Percentiles rank a stretch among this genome's conserved stretches.
Evolutionary conservation across 495 filamentous ascomycete species (phyloP).

Genomic region (Rostrohypoxylon terebratum): DNA sequence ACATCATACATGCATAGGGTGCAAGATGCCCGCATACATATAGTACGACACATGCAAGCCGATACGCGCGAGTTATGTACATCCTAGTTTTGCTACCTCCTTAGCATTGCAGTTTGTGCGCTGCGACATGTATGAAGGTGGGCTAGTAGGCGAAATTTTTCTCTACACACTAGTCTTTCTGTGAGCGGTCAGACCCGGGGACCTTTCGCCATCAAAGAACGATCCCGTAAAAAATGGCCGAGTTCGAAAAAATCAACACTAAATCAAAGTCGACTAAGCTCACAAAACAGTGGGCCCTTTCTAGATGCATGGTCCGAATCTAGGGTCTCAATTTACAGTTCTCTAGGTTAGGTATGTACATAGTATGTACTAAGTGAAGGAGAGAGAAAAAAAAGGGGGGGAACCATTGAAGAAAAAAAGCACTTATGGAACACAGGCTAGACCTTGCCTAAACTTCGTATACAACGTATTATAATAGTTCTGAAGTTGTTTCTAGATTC

Average conservation of each 20-base stretch:
- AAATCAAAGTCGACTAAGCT: constrained; percentile 37
- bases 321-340: constrained; percentile 41
- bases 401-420: constrained; percentile 12
- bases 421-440: constrained; percentile 33
- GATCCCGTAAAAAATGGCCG: constrained; percentile 27
- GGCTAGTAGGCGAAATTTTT: constrained; percentile 2
- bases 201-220: constrained; percentile 20
- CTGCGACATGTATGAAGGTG: constrained; percentile 29
- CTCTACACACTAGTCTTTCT: constrained; percentile 9
- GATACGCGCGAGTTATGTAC: constrained; percentile 27
- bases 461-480: constrained; percentile 2
- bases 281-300: constrained; percentile 29
- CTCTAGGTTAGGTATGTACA: neutral
- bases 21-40: constrained; percentile 23
- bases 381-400: constrained; percentile 10
- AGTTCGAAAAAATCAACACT: constrained; percentile 33
- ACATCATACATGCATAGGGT: constrained; percentile 11
- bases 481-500: constrained; percentile 16
- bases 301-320: constrained; percentile 35
- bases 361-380: neutral
- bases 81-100: constrained; percentile 28
- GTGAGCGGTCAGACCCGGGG: constrained; percentile 25
- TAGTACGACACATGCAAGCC: constrained; percentile 39
- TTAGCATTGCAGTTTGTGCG: constrained; percentile 35
- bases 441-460: constrained; percentile 29